Conservation (phyloP, 106 monocot genomes). For the Hemerocallis citrina region DNA sequence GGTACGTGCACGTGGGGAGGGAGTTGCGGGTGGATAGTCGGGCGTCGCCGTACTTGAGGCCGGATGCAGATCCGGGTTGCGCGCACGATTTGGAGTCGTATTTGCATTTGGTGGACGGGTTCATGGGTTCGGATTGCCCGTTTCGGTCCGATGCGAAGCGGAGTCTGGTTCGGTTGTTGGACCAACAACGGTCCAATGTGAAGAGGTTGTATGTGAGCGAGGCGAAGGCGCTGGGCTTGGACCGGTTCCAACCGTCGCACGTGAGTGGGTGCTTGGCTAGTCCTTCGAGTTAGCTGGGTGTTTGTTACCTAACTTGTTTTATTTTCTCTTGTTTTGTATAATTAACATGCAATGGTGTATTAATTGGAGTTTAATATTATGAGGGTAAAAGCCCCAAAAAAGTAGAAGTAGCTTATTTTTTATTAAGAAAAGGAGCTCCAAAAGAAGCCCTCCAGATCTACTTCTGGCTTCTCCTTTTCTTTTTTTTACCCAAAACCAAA, state of each 20-base stretch:
- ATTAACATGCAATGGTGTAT: no score
- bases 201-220: slow-evolving; percentile 24
- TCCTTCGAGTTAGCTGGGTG: not conserved
- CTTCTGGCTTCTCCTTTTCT: no score
- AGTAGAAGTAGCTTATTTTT: no score
- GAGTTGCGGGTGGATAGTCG: slow-evolving; percentile 53
- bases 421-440: no score
- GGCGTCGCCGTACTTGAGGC: slow-evolving; percentile 48
- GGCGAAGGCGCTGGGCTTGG: slow-evolving; percentile 5
- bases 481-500: no score
- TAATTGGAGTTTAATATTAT: no score
- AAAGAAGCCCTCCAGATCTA: no score
- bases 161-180: slow-evolving; percentile 31
- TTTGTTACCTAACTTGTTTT: not conserved
- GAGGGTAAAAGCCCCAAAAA: no score
- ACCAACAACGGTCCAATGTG: slow-evolving; percentile 37
- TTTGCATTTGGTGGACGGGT: slow-evolving; percentile 70
- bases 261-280: slow-evolving; percentile 5
- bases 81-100: slow-evolving; percentile 80
- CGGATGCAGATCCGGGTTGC: slow-evolving; percentile 42
- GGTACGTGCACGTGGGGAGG: slow-evolving; percentile 47
- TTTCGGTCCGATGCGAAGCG: slow-evolving; percentile 47
- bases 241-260: slow-evolving; percentile 3
- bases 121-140: slow-evolving; percentile 22
- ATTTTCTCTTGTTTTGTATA: not conserved